These are phyloP conservation scores for Echinosophora koreensis DNA, from an alignment of 306 rosid genomes.

Conservation along the genomic window DNA sequence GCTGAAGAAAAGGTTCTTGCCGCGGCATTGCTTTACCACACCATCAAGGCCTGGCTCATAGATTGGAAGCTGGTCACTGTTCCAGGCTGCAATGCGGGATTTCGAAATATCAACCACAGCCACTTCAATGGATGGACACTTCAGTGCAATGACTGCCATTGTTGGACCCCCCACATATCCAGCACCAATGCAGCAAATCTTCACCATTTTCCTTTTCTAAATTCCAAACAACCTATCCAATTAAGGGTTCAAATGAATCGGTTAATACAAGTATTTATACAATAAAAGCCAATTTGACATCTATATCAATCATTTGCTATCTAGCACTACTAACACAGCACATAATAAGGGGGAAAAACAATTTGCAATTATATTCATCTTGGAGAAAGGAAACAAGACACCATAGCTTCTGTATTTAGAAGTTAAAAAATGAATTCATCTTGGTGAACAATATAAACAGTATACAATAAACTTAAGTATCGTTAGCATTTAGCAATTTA, in stretches of 20 bases:
- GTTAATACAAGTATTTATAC: constrained; percentile 24
- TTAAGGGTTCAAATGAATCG: constrained; percentile 43
- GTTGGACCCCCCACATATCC: constrained; percentile 98
- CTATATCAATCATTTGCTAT: neutral
- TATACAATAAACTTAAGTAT: neutral
- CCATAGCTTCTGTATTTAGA: neutral
- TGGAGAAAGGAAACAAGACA: constrained; percentile 17
- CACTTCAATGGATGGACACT: constrained; percentile 83
- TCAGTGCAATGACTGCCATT: constrained; percentile 92
- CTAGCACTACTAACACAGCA: neutral
- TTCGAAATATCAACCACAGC: constrained; percentile 86
- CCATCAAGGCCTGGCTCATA: constrained; percentile 92
- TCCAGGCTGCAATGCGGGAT: constrained; percentile 87
- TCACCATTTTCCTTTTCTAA: constrained; percentile 71
- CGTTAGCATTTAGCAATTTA: neutral
- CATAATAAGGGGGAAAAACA: neutral
- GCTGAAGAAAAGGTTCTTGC: constrained; percentile 97
- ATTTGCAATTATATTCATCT: neutral
- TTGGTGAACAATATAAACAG: neutral
- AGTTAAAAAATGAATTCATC: neutral
- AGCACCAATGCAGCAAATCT: constrained; percentile 98
- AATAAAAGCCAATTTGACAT: neutral
- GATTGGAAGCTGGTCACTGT: constrained; percentile 91
- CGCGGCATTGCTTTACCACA: constrained; percentile 81
- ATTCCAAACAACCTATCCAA: constrained; percentile 55